phyloP scores from a whole-genome alignment of 345 rosid species.

The Eucalyptus regnans region DNA sequence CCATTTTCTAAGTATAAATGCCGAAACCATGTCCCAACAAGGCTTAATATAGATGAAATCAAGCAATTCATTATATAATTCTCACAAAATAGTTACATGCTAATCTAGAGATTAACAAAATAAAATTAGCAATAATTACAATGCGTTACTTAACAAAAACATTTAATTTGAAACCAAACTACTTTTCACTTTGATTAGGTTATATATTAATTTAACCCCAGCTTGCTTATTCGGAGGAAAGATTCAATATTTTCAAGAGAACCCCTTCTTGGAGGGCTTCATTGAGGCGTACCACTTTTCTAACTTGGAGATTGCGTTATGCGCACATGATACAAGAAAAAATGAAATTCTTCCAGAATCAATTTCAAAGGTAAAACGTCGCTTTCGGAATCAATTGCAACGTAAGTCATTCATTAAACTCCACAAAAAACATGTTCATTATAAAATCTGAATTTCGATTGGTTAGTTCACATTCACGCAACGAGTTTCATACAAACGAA shows the following conservation, averaged over 20 bases:
- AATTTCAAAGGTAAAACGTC: not conserved
- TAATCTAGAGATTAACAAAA: not conserved
- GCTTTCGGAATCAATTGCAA: not conserved
- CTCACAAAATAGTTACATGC: not conserved
- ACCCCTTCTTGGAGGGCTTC: not conserved
- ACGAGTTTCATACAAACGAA: not conserved
- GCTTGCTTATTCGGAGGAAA: not conserved
- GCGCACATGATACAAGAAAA: not conserved
- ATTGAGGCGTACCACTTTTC: not conserved
- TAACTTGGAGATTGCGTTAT: not conserved
- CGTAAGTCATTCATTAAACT: not conserved
- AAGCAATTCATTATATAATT: not conserved
- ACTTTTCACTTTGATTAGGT: not conserved
- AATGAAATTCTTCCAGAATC: not conserved
- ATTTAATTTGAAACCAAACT: not conserved
- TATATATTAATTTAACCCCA: not conserved
- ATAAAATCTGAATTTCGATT: not conserved
- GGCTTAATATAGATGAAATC: not conserved
- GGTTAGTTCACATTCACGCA: not conserved
- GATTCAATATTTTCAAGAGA: not conserved
- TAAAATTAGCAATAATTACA: not conserved
- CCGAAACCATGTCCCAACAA: not conserved
- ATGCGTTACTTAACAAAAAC: not conserved
- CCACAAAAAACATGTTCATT: not conserved
- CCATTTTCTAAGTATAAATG: not conserved